These are phyloP conservation scores for Geum urbanum DNA, from an alignment of 306 rosid genomes.

Conservation along the genomic window DNA sequence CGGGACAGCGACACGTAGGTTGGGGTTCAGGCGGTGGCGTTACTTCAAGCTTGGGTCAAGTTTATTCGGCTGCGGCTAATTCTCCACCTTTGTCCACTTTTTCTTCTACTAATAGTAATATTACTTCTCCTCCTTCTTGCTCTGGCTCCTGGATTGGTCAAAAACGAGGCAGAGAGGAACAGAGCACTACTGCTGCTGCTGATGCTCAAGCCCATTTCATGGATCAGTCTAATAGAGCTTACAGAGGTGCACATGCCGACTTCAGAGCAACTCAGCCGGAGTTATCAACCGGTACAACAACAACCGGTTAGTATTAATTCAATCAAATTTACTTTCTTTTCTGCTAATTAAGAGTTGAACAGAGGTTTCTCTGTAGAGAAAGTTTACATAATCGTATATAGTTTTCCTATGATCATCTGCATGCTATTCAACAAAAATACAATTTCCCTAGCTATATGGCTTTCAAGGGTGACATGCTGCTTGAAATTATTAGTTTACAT, in stretches of 20 bases:
- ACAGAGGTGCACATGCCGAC: conserved; percentile 30
- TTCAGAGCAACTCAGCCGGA: conserved; percentile 29
- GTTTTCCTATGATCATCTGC: background rate
- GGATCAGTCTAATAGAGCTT: conserved; percentile 19
- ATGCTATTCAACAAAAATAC: background rate
- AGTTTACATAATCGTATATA: too few species aligned
- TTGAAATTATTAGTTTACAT: background rate
- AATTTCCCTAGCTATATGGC: background rate
- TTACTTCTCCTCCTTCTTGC: conserved; percentile 29
- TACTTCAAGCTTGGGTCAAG: conserved; percentile 19
- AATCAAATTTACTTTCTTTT: background rate
- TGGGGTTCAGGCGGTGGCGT: conserved; percentile 42
- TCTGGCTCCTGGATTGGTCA: conserved; percentile 50
- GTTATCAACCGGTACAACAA: conserved; percentile 44
- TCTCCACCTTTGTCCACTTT: conserved; percentile 30
- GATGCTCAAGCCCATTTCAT: background rate
- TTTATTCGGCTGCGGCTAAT: conserved; percentile 21
- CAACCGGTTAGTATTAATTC: background rate
- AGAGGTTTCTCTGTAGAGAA: background rate
- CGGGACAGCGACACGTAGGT: conserved; percentile 51
- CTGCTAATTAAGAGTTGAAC: background rate
- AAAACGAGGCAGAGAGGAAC: conserved; percentile 62
- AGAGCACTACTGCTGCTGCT: background rate
- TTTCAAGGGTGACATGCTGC: background rate
- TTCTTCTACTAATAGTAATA: background rate